Percentiles rank a stretch among this genome's conserved stretches.
Conservation (phyloP, 345 rosid genomes). For the Physaria fendleri region DNA sequence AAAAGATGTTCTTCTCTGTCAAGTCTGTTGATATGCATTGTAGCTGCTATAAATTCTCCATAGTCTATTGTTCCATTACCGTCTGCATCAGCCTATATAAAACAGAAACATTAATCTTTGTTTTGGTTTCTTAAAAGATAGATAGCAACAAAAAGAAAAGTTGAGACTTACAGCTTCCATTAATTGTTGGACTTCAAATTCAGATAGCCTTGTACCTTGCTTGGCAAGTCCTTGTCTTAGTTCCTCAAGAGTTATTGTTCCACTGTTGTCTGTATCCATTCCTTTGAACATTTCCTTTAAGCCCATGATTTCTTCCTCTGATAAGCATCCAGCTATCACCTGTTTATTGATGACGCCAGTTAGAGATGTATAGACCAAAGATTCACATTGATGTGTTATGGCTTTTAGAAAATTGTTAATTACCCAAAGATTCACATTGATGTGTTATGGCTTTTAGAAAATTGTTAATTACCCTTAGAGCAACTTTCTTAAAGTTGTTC, state of each 20-base stretch:
- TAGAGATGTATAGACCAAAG: constrained; percentile 3
- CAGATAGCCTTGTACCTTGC: constrained; percentile 87
- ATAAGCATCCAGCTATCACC: constrained; percentile 95
- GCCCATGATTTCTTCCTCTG: constrained; percentile 99
- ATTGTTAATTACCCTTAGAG: neutral
- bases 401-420: neutral
- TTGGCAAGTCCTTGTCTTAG: constrained; percentile 82
- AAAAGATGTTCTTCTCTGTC: constrained; percentile 74
- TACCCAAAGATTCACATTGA: neutral
- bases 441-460: neutral
- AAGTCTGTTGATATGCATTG: constrained; percentile 73
- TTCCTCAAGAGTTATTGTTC: constrained; percentile 93
- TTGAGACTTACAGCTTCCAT: constrained; percentile 85
- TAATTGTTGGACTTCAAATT: constrained; percentile 75
- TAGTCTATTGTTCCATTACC: constrained; percentile 79
- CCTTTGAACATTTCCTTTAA: constrained; percentile 88
- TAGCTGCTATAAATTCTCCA: constrained; percentile 73
- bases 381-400: neutral
- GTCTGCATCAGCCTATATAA: constrained; percentile 75
- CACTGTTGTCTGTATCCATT: constrained; percentile 80
- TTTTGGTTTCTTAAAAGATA: neutral
- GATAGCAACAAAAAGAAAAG: neutral
- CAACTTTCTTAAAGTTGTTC: too few relatives aligned
- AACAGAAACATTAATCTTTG: neutral
- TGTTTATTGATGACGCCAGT: constrained; percentile 14